Percentiles rank a stretch among this genome's conserved stretches.
phyloP scores from a whole-genome alignment of 306 rosid species.

The Acacia confusa region DNA sequence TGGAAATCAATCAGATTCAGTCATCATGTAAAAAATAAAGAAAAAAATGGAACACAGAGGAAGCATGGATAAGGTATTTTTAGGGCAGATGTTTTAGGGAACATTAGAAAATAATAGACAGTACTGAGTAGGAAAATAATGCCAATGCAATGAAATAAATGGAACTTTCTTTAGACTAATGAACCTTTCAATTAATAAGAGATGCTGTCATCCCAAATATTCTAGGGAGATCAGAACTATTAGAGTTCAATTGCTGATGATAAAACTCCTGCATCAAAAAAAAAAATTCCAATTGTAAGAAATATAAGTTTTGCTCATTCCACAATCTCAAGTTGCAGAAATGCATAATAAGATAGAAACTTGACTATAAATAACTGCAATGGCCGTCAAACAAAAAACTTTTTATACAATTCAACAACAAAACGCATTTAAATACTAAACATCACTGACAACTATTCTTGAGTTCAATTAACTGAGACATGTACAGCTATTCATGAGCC shows the following conservation, averaged over 20 bases:
- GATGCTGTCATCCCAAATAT: slow-evolving; percentile 96
- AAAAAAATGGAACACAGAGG: background rate
- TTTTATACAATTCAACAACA: slow-evolving; percentile 1
- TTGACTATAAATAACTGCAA: background rate
- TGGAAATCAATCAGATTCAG: background rate
- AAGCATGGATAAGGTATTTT: background rate
- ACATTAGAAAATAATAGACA: background rate
- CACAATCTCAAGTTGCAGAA: slow-evolving; percentile 8
- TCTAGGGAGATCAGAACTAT: slow-evolving; percentile 58
- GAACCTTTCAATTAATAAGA: slow-evolving; percentile 81
- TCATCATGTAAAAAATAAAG: background rate
- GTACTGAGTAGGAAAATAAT: background rate
- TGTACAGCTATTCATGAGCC: background rate
- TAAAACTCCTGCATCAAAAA: slow-evolving; percentile 71
- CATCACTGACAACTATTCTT: slow-evolving; percentile 3
- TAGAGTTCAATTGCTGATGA: slow-evolving; percentile 48
- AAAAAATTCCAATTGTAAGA: slow-evolving; percentile 24
- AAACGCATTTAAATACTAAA: slow-evolving; percentile 6
- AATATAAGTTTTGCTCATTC: slow-evolving; percentile 5
- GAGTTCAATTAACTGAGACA: background rate
- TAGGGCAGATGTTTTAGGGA: background rate
- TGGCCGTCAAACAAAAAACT: slow-evolving; percentile 1
- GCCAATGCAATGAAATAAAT: slow-evolving; percentile 8
- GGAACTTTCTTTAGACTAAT: background rate
- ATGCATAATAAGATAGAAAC: slow-evolving; percentile 3